These are phyloP conservation scores for Epichloe typhina DNA, from an alignment of 2,329 filamentous ascomycete species.

Conservation along the genomic window DNA sequence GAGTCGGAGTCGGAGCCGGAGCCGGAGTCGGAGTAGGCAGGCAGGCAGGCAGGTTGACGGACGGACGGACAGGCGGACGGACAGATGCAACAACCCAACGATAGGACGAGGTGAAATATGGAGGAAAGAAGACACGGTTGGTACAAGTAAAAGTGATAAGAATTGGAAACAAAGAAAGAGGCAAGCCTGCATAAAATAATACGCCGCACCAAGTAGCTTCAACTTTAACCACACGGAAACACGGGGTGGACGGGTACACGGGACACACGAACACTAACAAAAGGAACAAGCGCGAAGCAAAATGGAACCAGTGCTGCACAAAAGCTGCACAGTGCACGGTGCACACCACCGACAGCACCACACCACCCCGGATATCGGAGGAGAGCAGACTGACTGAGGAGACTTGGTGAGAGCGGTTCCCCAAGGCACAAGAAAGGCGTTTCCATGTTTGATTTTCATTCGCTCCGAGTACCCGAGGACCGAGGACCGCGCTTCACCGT, in stretches of 20 bases:
- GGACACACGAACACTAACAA: background rate
- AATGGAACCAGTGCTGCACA: background rate
- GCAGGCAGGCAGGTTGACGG: too few relatives aligned
- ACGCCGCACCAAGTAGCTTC: too few relatives aligned
- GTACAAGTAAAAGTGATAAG: background rate
- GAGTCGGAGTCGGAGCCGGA: too few relatives aligned
- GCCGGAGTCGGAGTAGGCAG: too few relatives aligned
- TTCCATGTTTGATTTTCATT: too few relatives aligned
- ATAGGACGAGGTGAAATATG: too few relatives aligned
- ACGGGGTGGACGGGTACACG: background rate
- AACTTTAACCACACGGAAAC: background rate
- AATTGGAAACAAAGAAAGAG: background rate
- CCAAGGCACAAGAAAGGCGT: background rate
- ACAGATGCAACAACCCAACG: too few relatives aligned
- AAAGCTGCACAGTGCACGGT: background rate
- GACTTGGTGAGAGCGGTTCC: background rate
- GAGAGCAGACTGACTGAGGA: background rate
- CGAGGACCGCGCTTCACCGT: background rate
- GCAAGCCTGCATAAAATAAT: background rate
- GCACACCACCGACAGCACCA: background rate
- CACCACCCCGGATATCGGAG: background rate
- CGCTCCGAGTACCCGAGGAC: background rate
- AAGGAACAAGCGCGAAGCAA: background rate
- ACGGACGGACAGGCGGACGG: too few relatives aligned
- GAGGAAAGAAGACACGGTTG: too few relatives aligned